phyloP scores from a whole-genome alignment of 352 stramenopile species.

The Globisporangium orthogonon region DNA sequence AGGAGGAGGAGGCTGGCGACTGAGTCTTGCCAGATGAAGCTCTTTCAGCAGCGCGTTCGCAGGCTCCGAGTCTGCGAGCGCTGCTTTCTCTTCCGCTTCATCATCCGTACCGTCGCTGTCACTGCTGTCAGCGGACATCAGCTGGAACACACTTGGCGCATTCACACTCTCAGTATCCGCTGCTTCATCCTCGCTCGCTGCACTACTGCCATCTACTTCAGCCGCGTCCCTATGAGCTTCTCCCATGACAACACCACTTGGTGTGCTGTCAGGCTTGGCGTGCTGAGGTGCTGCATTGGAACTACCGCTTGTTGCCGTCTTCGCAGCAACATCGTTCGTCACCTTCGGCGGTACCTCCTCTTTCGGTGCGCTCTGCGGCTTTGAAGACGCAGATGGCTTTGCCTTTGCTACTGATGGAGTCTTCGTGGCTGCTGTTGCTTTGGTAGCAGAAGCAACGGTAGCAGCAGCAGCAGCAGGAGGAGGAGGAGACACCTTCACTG shows the following conservation, averaged over 20 bases:
- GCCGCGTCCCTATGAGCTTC: not conserved
- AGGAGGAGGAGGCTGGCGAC: constrained; percentile 24
- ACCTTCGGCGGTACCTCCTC: not conserved
- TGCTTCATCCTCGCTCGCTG: constrained; percentile 9
- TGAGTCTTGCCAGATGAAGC: constrained; percentile 53
- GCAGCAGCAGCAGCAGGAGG: not conserved
- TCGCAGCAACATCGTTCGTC: not conserved
- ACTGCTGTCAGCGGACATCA: constrained; percentile 24
- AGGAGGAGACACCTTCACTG: not conserved
- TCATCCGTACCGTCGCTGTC: not conserved
- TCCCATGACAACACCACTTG: not conserved
- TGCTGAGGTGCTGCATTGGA: not conserved
- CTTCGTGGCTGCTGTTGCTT: not conserved
- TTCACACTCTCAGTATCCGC: constrained; percentile 21
- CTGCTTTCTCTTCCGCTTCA: constrained; percentile 12
- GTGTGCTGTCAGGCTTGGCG: not conserved
- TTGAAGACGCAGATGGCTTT: not conserved
- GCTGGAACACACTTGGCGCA: constrained; percentile 36
- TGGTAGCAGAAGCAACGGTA: not conserved
- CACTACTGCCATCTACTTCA: not conserved
- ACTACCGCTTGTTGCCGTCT: not conserved
- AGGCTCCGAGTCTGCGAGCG: constrained; percentile 13
- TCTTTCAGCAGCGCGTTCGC: constrained; percentile 50
- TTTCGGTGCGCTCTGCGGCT: not conserved
- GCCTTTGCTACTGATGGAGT: not conserved